Percentiles rank a stretch among this genome's conserved stretches.
These are phyloP conservation scores for Blastobotrys chiropterorum DNA, from an alignment of 805 yeast genomes.

Conservation along the genomic window DNA sequence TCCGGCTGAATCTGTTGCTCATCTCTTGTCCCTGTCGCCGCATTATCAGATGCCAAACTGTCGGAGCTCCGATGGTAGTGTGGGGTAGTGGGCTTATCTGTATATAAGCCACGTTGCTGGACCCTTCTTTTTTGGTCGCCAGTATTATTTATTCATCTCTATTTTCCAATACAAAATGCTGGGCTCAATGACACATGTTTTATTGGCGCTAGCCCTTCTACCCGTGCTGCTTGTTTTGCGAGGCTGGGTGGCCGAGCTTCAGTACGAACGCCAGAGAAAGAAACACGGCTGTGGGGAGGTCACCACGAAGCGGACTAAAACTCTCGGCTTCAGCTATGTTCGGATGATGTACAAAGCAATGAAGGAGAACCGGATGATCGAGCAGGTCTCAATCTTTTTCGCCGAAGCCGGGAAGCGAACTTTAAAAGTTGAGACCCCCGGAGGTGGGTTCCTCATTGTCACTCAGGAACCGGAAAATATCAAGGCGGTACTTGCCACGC, in stretches of 20 bases:
- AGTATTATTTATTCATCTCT: too few relatives aligned
- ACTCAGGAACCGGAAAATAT: conserved; percentile 26
- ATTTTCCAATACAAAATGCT: not conserved
- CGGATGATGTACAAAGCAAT: not conserved
- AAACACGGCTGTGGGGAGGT: not conserved
- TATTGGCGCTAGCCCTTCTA: not conserved
- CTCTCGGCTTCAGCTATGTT: not conserved
- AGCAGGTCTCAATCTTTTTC: not conserved
- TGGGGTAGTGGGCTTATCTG: too few relatives aligned
- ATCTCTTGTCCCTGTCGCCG: too few relatives aligned
- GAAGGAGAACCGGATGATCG: not conserved
- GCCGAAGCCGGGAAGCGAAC: not conserved
- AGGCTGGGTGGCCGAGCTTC: not conserved
- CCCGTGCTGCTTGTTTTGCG: not conserved
- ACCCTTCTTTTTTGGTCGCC: too few relatives aligned
- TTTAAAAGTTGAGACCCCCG: not conserved
- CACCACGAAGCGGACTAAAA: not conserved
- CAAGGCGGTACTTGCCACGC: conserved; percentile 27
- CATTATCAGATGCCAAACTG: too few relatives aligned
- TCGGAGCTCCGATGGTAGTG: too few relatives aligned
- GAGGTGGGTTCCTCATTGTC: not conserved
- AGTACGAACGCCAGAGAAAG: not conserved
- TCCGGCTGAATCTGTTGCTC: too few relatives aligned
- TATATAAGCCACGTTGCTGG: too few relatives aligned
- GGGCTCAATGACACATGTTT: not conserved